A percentile compares a stretch with the other conserved stretches of the same genome.
Evolutionary conservation across 345 rosid genomes (phyloP).

Genomic region (Pugionium dolabratum): DNA sequence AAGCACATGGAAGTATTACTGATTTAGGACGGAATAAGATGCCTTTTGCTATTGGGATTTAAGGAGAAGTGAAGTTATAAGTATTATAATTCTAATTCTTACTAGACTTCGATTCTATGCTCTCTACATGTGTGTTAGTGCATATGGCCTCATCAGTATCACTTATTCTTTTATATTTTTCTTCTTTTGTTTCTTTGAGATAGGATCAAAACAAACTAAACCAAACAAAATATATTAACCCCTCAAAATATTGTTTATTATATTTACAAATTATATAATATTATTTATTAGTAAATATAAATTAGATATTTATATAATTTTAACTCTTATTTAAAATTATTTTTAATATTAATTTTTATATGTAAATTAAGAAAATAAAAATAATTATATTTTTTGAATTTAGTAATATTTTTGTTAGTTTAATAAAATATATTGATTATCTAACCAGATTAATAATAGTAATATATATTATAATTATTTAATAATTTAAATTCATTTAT

Average conservation of each 20-base stretch:
- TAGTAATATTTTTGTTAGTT: too few species aligned
- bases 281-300: too few species aligned
- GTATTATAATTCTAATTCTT: slow-evolving; percentile 22
- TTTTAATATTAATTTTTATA: too few species aligned
- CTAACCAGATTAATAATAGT: too few species aligned
- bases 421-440: too few species aligned
- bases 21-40: slow-evolving; percentile 34
- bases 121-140: slow-evolving; percentile 31
- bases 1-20: slow-evolving; percentile 32
- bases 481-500: too few species aligned
- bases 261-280: too few species aligned
- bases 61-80: slow-evolving; percentile 28
- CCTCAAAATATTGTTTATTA: neutral
- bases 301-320: too few species aligned
- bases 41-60: slow-evolving; percentile 15
- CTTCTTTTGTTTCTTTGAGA: neutral
- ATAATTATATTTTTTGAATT: too few species aligned
- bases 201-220: neutral
- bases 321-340: too few species aligned
- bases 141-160: slow-evolving; percentile 37
- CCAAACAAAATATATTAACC: neutral
- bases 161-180: slow-evolving; percentile 6
- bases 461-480: too few species aligned
- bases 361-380: too few species aligned
- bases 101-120: slow-evolving; percentile 18